Base-by-base conservation (phyloP, 2,329 filamentous ascomycete species). In the Dendryphion nanum region DNA sequence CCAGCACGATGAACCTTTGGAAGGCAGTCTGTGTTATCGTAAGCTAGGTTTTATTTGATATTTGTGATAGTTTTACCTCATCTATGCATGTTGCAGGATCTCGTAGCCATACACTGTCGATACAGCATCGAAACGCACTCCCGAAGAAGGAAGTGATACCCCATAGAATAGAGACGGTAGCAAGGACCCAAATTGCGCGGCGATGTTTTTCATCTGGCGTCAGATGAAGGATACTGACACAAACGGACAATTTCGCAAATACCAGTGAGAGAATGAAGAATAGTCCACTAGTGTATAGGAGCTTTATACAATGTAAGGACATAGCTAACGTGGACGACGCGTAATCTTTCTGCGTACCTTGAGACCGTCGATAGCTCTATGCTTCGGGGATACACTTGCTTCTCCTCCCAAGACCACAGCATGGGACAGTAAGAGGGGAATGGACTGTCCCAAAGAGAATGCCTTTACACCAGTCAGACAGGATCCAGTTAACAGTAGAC, bases 201-300 rank as follows among this genome's bases (percentile, higher is more conserved):
- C 38, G 16, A 36, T 35, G 32, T 18, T 14, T 19, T 20, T 29
- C 32, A 15, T 46, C 47, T 13, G 39, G 35, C 3, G 45, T 35
- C 10, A 50, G 37, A 17, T 32, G 32, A 19, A 35, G 37, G n/a
- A 43, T 39, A 12, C 47, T 40, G 14, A 38, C 35, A 19, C 42
- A 34, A 12, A 48, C 14, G 6, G 45, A 43, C 12, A 48, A 26
- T 32, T 50, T 50, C 13, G 47, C 44, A 19, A 48, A 36, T 26
- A 36, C 40, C 18, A 45, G 23, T 18, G 35, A 19, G 16, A 38
- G 12, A 18, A 48, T 24, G 24, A 42, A 48, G 14, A 50, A 33
- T 3, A 50, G 16, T 18, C 29, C 35, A 2, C 38, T 35, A 10
- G 45, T 26, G 38, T 46, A 50, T 16, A 40, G 39, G 13, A 36